Percentiles rank a stretch among this genome's conserved stretches.
phyloP scores from a whole-genome alignment of 208 protist genomes.

The Angomonas deanei region DNA sequence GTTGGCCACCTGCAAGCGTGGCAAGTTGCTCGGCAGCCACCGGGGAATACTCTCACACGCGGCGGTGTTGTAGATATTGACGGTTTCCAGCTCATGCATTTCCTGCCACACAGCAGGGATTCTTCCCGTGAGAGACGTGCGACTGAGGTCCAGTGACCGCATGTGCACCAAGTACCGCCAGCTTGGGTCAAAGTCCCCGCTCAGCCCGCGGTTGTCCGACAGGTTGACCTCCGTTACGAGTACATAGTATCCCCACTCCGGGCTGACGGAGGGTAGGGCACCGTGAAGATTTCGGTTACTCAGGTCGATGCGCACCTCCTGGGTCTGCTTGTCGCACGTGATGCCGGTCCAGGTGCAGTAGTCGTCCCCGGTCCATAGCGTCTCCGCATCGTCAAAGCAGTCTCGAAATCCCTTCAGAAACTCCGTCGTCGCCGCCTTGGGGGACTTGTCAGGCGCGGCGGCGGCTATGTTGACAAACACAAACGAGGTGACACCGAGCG shows the following conservation, averaged over 20 bases:
- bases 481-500: background rate
- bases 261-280: background rate
- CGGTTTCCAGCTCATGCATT: background rate
- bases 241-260: background rate
- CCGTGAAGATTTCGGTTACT: background rate
- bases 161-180: background rate
- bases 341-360: slow-evolving; percentile 12
- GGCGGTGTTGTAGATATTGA: background rate
- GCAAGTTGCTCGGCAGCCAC: background rate
- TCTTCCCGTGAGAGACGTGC: background rate
- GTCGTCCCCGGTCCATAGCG: slow-evolving; percentile 5
- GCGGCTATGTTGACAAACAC: background rate
- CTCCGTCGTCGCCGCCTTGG: background rate
- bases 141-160: background rate
- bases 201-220: background rate
- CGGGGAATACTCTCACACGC: background rate
- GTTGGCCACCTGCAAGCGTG: background rate
- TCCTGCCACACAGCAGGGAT: background rate
- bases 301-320: background rate
- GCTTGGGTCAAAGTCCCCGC: background rate
- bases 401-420: background rate
- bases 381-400: background rate
- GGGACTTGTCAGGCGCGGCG: background rate
- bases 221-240: background rate
- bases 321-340: slow-evolving; percentile 5